Percentiles rank a stretch among this genome's conserved stretches.
Conservation (phyloP, 2,329 filamentous ascomycete species). For the Colletotrichum zoysiae region DNA sequence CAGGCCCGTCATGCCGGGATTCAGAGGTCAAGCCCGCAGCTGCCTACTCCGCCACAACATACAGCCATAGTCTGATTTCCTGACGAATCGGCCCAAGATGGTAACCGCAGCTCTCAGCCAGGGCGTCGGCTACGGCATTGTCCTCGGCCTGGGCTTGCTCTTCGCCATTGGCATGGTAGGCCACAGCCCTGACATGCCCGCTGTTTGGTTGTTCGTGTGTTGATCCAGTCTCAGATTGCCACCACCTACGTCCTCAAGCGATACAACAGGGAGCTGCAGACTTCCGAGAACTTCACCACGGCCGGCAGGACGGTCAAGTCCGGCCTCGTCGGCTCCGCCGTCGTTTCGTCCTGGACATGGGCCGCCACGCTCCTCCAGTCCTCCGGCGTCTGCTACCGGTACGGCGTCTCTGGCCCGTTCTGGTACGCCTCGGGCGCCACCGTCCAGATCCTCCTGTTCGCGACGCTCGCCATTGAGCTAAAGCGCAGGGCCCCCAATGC, state of each 20-base stretch:
- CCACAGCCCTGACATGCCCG: too few relatives aligned
- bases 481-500: slow-evolving; percentile 85
- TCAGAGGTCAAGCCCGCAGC: background rate
- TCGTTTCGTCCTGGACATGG: slow-evolving; percentile 90
- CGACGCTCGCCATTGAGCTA: slow-evolving; percentile 85
- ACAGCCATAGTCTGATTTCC: background rate
- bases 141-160: slow-evolving; percentile 78
- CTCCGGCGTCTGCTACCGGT: slow-evolving; percentile 79
- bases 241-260: slow-evolving; percentile 78
- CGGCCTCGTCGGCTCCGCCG: slow-evolving; percentile 82
- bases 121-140: slow-evolving; percentile 82
- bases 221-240: slow-evolving; percentile 58
- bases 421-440: slow-evolving; percentile 73
- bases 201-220: background rate
- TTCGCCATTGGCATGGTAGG: slow-evolving; percentile 78
- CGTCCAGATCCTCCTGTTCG: slow-evolving; percentile 85
- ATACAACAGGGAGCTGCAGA: slow-evolving; percentile 78
- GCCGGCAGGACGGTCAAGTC: slow-evolving; percentile 85
- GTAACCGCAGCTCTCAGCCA: slow-evolving; percentile 60
- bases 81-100: slow-evolving; percentile 27
- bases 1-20: slow-evolving; percentile 11
- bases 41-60: slow-evolving; percentile 3
- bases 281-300: slow-evolving; percentile 87
- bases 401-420: slow-evolving; percentile 67
- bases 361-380: slow-evolving; percentile 80